phyloP scores from a whole-genome alignment of 495 filamentous ascomycete species.

The Cairneyella variabilis region DNA sequence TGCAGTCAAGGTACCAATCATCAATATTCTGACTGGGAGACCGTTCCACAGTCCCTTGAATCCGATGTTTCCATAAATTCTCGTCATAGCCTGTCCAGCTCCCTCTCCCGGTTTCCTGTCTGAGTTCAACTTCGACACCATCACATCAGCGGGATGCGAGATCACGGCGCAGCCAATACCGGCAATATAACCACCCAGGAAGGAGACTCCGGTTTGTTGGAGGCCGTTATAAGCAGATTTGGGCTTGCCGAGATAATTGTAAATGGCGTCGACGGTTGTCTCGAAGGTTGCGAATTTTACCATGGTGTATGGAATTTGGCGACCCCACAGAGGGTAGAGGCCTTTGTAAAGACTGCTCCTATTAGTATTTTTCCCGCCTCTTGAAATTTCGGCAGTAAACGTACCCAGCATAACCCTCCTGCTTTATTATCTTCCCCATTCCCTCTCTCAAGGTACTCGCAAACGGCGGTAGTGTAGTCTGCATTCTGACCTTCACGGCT shows the following conservation, averaged over 20 bases:
- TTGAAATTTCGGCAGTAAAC: not conserved
- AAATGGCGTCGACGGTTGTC: conserved; percentile 61
- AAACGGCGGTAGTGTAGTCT: conserved; percentile 65
- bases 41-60: conserved; percentile 70
- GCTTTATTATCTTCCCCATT: conserved; percentile 52
- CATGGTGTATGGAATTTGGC: conserved; percentile 75
- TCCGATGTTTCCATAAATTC: conserved; percentile 72
- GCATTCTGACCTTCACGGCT: conserved; percentile 71
- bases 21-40: conserved; percentile 58
- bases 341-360: conserved; percentile 55
- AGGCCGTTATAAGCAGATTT: conserved; percentile 60
- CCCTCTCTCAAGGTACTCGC: conserved; percentile 59
- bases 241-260: conserved; percentile 57
- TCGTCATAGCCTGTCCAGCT: conserved; percentile 54
- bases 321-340: conserved; percentile 64
- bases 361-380: not conserved
- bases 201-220: conserved; percentile 66
- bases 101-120: conserved; percentile 53
- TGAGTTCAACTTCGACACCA: conserved; percentile 46
- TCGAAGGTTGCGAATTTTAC: conserved; percentile 75
- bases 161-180: conserved; percentile 66
- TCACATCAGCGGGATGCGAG: conserved; percentile 64
- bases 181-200: conserved; percentile 69
- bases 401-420: conserved; percentile 55
- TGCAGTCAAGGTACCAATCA: conserved; percentile 64